Conservation (phyloP, 805 yeast genomes). For the Yarrowia sp. region DNA sequence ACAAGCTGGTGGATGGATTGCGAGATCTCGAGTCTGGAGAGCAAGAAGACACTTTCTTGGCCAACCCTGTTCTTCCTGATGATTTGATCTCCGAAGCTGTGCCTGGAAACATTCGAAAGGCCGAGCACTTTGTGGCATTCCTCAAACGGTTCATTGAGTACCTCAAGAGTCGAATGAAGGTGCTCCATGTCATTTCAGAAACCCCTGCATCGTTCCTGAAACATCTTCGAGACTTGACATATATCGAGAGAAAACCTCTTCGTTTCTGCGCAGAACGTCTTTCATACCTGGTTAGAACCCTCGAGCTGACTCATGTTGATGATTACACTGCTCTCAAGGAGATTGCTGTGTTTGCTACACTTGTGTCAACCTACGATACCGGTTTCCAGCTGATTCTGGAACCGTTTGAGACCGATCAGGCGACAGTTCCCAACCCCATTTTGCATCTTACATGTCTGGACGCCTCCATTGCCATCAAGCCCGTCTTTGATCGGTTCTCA, state of each 20-base stretch:
- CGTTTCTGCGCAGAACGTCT: slow-evolving; percentile 89
- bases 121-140: slow-evolving; percentile 94
- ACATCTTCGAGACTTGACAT: slow-evolving; percentile 89
- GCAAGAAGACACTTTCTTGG: slow-evolving; percentile 67
- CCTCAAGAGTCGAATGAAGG: slow-evolving; percentile 95
- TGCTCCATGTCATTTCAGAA: slow-evolving; percentile 94
- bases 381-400: slow-evolving; percentile 91
- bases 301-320: slow-evolving; percentile 84
- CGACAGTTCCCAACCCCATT: slow-evolving; percentile 96
- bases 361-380: slow-evolving; percentile 89
- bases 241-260: slow-evolving; percentile 87
- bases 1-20: slow-evolving; percentile 83
- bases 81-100: slow-evolving; percentile 89
- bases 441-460: slow-evolving; percentile 91
- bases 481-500: slow-evolving; percentile 88
- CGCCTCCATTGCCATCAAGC: slow-evolving; percentile 96
- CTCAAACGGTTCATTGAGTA: slow-evolving; percentile 90
- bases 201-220: slow-evolving; percentile 91
- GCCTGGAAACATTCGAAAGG: slow-evolving; percentile 96
- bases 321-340: slow-evolving; percentile 92
- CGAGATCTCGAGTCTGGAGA: slow-evolving; percentile 71
- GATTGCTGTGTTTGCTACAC: slow-evolving; percentile 93
- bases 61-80: slow-evolving; percentile 81
- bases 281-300: slow-evolving; percentile 80
- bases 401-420: slow-evolving; percentile 92